Percentiles rank a stretch among this genome's conserved stretches.
phyloP scores from a whole-genome alignment of 768 basidiomycete species.

The Amanita rimosa region DNA sequence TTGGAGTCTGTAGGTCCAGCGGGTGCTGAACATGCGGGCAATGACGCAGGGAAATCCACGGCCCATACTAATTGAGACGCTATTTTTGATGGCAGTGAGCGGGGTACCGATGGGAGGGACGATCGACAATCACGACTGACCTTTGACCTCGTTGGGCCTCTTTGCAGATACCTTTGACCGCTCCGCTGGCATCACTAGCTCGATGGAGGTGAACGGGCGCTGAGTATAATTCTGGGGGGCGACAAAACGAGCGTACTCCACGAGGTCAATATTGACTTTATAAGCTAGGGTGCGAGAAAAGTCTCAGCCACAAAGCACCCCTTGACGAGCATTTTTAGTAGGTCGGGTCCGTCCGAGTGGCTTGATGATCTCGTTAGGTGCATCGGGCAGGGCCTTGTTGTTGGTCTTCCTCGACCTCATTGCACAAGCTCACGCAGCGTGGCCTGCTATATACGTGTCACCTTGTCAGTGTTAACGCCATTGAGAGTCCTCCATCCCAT shows the following conservation, averaged over 20 bases:
- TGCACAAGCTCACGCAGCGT: background rate
- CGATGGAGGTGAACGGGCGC: background rate
- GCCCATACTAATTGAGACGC: conserved; percentile 7
- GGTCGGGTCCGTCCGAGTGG: conserved; percentile 4
- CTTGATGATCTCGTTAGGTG: background rate
- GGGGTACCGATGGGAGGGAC: background rate
- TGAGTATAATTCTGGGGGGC: background rate
- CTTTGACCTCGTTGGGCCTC: conserved; percentile 2
- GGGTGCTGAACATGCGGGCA: background rate
- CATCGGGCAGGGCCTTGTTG: background rate
- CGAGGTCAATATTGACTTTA: conserved; percentile 6
- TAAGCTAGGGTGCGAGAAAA: conserved; percentile 1
- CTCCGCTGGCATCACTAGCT: conserved; percentile 4
- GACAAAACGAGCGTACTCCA: conserved; percentile 4
- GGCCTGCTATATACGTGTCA: background rate
- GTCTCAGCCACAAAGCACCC: conserved; percentile 6
- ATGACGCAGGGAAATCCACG: conserved; percentile 4
- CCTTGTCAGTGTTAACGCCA: background rate
- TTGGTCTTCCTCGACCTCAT: conserved; percentile 5
- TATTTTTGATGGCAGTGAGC: conserved; percentile 4
- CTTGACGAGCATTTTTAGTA: conserved; percentile 2
- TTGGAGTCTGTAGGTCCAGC: conserved; percentile 4
- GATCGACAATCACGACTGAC: background rate
- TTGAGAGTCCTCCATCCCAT: background rate
- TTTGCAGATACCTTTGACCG: conserved; percentile 2